A percentile compares a stretch with the other conserved stretches of the same genome.
These are phyloP conservation scores for Isatis lusitanica DNA, from an alignment of 441 rosid genomes.

Conservation along the genomic window DNA sequence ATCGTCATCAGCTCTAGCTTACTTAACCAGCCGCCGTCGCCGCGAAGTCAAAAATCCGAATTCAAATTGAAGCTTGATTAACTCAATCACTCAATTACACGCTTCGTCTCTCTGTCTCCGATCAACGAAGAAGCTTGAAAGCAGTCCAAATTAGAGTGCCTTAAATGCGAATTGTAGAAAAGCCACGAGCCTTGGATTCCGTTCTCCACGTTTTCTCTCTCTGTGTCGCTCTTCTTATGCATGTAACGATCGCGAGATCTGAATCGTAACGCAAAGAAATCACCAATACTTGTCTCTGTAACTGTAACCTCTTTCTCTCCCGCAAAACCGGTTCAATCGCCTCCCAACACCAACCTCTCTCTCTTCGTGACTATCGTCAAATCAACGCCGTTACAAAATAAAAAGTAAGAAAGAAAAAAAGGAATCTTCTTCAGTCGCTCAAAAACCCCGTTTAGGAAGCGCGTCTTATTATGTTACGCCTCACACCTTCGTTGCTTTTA, in stretches of 20 bases:
- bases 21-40: no score
- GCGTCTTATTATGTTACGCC: conserved; percentile 16
- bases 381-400: conserved; percentile 22
- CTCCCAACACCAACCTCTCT: neutral
- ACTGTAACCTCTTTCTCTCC: conserved; percentile 41
- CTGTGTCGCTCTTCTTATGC: neutral
- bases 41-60: no score
- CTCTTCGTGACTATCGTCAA: neutral
- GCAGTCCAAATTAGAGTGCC: conserved; percentile 22
- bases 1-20: conserved; percentile 44
- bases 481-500: conserved; percentile 30
- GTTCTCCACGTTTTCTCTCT: conserved; percentile 14
- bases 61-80: no score
- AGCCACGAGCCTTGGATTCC: conserved; percentile 31
- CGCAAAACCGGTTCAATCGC: neutral
- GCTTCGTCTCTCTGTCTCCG: conserved; percentile 7
- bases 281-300: conserved; percentile 15
- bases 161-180: conserved; percentile 16
- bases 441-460: conserved; percentile 6
- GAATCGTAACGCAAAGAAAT: conserved; percentile 47
- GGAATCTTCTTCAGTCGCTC: neutral
- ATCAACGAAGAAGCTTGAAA: conserved; percentile 27
- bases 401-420: neutral
- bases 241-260: conserved; percentile 47
- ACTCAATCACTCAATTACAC: neutral